Evolutionary conservation across 2,329 filamentous ascomycete genomes (phyloP), one percentile per base, ranked within the genome.

Genomic region (Camillea tinctor): DNA sequence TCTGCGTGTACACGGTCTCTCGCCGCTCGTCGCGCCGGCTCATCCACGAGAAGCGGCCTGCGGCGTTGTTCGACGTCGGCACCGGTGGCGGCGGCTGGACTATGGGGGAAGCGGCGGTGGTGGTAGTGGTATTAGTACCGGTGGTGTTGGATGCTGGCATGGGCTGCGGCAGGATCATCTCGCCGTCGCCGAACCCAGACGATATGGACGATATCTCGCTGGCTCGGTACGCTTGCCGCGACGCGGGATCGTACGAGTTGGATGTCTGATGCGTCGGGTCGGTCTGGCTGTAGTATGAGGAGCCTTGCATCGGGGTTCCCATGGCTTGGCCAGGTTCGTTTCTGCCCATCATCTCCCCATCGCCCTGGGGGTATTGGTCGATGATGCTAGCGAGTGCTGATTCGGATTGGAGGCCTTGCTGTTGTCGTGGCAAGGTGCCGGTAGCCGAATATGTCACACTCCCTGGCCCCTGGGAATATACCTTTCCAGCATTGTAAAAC

Each of bases 151-250:
- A 53, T 64, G 52, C 44, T 67, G 57, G 57, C 62, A 50, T 66
- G 54, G 56, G 69, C 24, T 72, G 74, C 5, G 78, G 77, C 23
- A 83, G 71, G 30, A 84, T 79, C 24, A 87, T 84, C 51, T 87
- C 83, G 22, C 81, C 84, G 66, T 88, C 85, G 19, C 86, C 86
- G 62, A 88, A 88, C 6, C 85, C 86, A 0, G 86, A 88, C 0
- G 86, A 88, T 3, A 88, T 75, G 0, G 85, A 88, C 0, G 86
- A 88, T 30, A 86, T 67, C 53, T 81, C 80, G 60, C 82, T 85
- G 3, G 74, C 69, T 7, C 79, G 76, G 30, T 79, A 77, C 2
- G 72, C 72, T 58, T 74, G 73, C 36, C 74, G 71, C 26, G 69
- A 71, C 4, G 67, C 55, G 15, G 74, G 71, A 20, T 75, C 71